Conservation (phyloP, 2,329 filamentous ascomycete species). For the Talaromyces islandicus region DNA sequence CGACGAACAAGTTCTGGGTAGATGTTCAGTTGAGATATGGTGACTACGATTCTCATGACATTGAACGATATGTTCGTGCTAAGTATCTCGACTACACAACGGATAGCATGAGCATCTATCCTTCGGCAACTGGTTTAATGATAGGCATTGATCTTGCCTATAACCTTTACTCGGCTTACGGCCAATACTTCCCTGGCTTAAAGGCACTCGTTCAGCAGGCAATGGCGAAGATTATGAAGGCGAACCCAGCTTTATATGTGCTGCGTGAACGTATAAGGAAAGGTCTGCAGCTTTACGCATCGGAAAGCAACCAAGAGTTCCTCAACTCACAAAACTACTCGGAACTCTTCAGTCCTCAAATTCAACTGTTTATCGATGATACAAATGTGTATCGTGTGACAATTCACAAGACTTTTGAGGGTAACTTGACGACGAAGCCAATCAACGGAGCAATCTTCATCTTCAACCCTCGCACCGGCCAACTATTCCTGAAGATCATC, state of each 20-base stretch:
- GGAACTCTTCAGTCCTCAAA: slow-evolving; percentile 97
- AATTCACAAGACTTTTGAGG: slow-evolving; percentile 99
- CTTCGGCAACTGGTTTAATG: slow-evolving; percentile 94
- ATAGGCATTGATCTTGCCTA: slow-evolving; percentile 96
- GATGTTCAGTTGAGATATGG: slow-evolving; percentile 95
- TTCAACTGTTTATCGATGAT: slow-evolving; percentile 97
- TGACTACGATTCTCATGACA: slow-evolving; percentile 98
- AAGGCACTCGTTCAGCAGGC: slow-evolving; percentile 95
- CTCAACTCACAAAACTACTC: slow-evolving; percentile 99
- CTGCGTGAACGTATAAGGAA: slow-evolving; percentile 96
- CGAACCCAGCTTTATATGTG: slow-evolving; percentile 93
- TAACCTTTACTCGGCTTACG: slow-evolving; percentile 96
- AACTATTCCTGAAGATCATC: slow-evolving; percentile 98
- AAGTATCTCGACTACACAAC: slow-evolving; percentile 99
- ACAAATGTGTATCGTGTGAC: slow-evolving; percentile 99
- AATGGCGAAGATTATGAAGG: slow-evolving; percentile 99
- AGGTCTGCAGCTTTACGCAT: slow-evolving; percentile 94
- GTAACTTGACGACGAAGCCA: slow-evolving; percentile 96
- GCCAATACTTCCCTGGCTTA: slow-evolving; percentile 96
- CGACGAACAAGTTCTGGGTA: slow-evolving; percentile 99
- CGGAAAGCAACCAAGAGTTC: slow-evolving; percentile 98
- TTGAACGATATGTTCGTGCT: slow-evolving; percentile 92
- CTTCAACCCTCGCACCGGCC: slow-evolving; percentile 97
- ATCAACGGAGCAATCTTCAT: slow-evolving; percentile 99
- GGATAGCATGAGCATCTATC: slow-evolving; percentile 97